Conservation (phyloP, 305 asterid species). For the Ruellia speciosa region DNA sequence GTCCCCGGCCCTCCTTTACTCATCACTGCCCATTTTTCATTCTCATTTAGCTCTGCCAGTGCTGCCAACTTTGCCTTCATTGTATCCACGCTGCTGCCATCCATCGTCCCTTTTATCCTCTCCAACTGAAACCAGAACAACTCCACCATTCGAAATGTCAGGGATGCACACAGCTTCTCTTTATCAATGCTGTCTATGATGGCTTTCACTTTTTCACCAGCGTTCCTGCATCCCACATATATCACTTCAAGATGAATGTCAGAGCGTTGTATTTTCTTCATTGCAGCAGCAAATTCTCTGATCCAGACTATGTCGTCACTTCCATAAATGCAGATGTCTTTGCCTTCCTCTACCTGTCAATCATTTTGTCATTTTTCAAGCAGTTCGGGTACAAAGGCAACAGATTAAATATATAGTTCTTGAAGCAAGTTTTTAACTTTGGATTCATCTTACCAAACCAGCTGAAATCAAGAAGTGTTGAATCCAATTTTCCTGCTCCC, state of each 20-base stretch:
- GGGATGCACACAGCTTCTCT: constrained; percentile 36
- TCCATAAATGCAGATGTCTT: constrained; percentile 50
- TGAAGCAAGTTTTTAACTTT: neutral
- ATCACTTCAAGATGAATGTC: constrained; percentile 43
- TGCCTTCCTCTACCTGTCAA: constrained; percentile 45
- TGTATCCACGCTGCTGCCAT: constrained; percentile 18
- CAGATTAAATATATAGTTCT: neutral
- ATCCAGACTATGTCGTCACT: constrained; percentile 54
- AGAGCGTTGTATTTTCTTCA: constrained; percentile 28
- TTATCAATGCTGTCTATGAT: constrained; percentile 33
- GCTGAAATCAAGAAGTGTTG: constrained; percentile 32
- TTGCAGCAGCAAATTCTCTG: constrained; percentile 29
- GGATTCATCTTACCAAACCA: constrained; percentile 35
- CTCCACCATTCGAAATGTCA: constrained; percentile 28
- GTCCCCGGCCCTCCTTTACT: constrained; percentile 28
- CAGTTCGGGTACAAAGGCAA: neutral
- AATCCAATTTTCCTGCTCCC: constrained; percentile 40
- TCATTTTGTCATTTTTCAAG: constrained; percentile 7
- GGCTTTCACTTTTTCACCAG: constrained; percentile 26
- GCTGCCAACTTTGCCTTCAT: constrained; percentile 24
- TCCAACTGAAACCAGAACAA: constrained; percentile 61
- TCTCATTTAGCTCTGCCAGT: constrained; percentile 26
- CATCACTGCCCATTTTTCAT: constrained; percentile 41
- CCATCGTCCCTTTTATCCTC: constrained; percentile 30
- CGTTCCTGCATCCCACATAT: constrained; percentile 61